These are phyloP conservation scores for Boletus eberwhitei DNA, from an alignment of 768 basidiomycete genomes.

Conservation along the genomic window DNA sequence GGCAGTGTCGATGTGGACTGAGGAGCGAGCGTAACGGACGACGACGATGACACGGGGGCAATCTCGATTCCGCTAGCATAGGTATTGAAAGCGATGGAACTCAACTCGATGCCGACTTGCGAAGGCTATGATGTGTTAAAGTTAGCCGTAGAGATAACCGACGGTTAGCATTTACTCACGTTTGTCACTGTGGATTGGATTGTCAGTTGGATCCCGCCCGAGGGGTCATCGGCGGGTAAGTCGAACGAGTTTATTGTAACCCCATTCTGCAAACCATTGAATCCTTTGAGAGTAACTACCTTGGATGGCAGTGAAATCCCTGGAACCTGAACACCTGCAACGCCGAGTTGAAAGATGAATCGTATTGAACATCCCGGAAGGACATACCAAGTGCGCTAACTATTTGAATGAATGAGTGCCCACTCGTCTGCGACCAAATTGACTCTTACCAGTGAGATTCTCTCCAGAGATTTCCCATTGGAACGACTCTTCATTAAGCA, in stretches of 20 bases:
- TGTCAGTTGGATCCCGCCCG: slow-evolving; percentile 67
- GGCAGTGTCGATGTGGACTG: slow-evolving; percentile 48
- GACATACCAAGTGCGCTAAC: slow-evolving; percentile 55
- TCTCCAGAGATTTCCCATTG: slow-evolving; percentile 66
- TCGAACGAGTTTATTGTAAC: slow-evolving; percentile 67
- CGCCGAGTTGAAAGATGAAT: not conserved
- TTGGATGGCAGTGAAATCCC: slow-evolving; percentile 55
- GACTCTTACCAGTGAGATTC: slow-evolving; percentile 52
- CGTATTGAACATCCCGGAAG: not conserved
- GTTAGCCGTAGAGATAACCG: slow-evolving; percentile 3
- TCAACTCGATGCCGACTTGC: slow-evolving; percentile 68
- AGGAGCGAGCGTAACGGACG: slow-evolving; percentile 53
- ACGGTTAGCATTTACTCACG: slow-evolving; percentile 35
- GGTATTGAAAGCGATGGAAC: slow-evolving; percentile 59
- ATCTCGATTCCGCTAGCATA: slow-evolving; percentile 52
- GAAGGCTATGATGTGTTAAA: slow-evolving; percentile 47
- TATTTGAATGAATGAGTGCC: slow-evolving; percentile 24
- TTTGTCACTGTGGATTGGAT: slow-evolving; percentile 58
- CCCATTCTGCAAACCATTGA: slow-evolving; percentile 62
- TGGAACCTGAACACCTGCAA: slow-evolving; percentile 52
- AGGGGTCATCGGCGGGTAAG: slow-evolving; percentile 65
- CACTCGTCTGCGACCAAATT: not conserved
- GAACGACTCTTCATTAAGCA: slow-evolving; percentile 64
- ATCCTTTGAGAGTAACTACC: slow-evolving; percentile 61
- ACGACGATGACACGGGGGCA: slow-evolving; percentile 52